These are phyloP conservation scores for Penicillium riverlandense DNA, from an alignment of 495 filamentous ascomycete species.

Conservation along the genomic window DNA sequence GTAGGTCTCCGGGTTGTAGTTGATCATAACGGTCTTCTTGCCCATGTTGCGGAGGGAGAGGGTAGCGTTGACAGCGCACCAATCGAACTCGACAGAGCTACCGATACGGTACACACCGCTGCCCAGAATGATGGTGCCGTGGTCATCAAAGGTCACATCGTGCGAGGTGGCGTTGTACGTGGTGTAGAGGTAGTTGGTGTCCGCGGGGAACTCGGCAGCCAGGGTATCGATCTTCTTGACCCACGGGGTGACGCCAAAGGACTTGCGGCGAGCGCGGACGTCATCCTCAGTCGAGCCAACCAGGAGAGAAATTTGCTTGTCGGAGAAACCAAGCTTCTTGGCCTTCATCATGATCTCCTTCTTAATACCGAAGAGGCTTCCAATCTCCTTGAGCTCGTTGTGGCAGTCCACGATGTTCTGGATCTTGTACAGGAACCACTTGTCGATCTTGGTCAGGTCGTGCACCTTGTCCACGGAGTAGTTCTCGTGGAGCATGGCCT, in stretches of 20 bases:
- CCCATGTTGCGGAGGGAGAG: slow-evolving; percentile 79
- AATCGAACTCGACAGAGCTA: slow-evolving; percentile 97
- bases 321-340: slow-evolving; percentile 97
- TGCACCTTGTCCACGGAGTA: slow-evolving; percentile 88
- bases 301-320: slow-evolving; percentile 86
- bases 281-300: slow-evolving; percentile 82
- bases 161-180: slow-evolving; percentile 97
- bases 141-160: slow-evolving; percentile 92
- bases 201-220: slow-evolving; percentile 94
- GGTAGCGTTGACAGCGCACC: slow-evolving; percentile 95
- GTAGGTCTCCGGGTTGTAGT: slow-evolving; percentile 88
- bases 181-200: slow-evolving; percentile 96
- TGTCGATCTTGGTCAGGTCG: slow-evolving; percentile 95
- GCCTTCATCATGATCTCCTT: slow-evolving; percentile 80
- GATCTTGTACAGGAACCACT: slow-evolving; percentile 98
- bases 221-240: slow-evolving; percentile 98
- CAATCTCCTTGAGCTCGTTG: slow-evolving; percentile 78
- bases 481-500: slow-evolving; percentile 94
- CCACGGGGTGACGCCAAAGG: slow-evolving; percentile 79
- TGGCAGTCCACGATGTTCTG: slow-evolving; percentile 91
- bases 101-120: slow-evolving; percentile 96
- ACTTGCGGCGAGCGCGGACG: slow-evolving; percentile 75
- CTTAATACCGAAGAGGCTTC: slow-evolving; percentile 77
- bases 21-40: slow-evolving; percentile 98
- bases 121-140: slow-evolving; percentile 82